Base-by-base conservation (phyloP, 1,284 basidiomycete genomes). In the Ceratobasidium sp. region DNA sequence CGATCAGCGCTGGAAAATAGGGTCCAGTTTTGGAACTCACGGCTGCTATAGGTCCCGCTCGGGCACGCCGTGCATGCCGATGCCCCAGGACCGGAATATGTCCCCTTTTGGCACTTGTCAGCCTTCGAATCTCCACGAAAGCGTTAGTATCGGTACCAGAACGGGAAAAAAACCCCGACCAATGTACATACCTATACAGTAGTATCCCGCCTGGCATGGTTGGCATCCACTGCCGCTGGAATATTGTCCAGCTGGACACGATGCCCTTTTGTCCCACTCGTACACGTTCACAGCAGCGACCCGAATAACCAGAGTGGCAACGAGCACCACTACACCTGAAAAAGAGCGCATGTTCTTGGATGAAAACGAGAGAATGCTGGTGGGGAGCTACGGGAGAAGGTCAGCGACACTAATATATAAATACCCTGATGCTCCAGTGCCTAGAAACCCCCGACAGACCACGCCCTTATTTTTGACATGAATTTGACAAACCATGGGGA, bases 401-500 rank as follows among this genome's bases (percentile, higher is more conserved):
- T 23, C 4, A 50, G 61, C 21, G 50, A 14, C 43, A 26, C 46
- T 10, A 45, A 69, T 69, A 57, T 53, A 69, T 55, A 69, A 18
- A 21, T n/a, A n/a, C n/a, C n/a, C 48, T 12, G 50, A 52, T 1
- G 30, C 14, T n/a, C 23, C 16, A 23, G 18, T 26, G 30, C 14
- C 26, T 65, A 52, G 62, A 34, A 52, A 52, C 23, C 18, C 32
- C 23, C 18, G 16, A n/a, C 16, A 8, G 32, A 36, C 48, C 39
- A 34, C 62, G 53, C 62, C 62, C 62, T 65, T 9, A 10, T 52
- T 53, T 48, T 65, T n/a, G 46, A 65, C 62, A 48, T 65, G 62
- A 48, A 65, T 65, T 53, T 39, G 32, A 34, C 36, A 28, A 30
- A 32, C 16, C 32, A 16, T 16, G 12, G 34, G 36, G 43, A 32